Evolutionary conservation across 176 grass and related monocot genomes (phyloP).

Genomic region (Cenchrus americanus): DNA sequence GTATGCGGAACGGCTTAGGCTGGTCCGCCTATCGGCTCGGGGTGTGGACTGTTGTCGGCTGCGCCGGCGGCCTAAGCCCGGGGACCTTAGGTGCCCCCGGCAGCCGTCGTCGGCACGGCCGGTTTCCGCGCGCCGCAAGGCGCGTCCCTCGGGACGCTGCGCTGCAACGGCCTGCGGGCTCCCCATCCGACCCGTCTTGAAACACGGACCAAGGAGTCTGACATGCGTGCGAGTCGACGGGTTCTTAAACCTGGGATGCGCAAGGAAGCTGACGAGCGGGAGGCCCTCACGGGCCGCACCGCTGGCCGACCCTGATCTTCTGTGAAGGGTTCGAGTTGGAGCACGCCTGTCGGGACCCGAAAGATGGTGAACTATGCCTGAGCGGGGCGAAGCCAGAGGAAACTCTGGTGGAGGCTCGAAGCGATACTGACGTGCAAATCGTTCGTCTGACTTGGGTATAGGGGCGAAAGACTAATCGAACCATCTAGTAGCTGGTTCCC

Average conservation of each 20-base stretch:
- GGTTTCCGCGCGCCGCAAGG: too few species aligned
- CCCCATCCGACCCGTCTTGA: constrained; percentile 78
- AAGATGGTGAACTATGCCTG: constrained; percentile 77
- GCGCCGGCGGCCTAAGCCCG: too few species aligned
- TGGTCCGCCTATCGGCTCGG: constrained; percentile 44
- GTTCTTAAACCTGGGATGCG: background rate
- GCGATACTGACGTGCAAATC: constrained; percentile 74
- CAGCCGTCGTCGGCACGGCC: too few species aligned
- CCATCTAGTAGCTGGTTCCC: constrained; percentile 90
- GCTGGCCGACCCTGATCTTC: constrained; percentile 58
- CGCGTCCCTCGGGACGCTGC: background rate
- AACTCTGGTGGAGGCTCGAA: constrained; percentile 76
- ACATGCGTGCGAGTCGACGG: background rate
- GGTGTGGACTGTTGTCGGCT: too few species aligned
- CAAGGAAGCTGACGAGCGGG: too few species aligned
- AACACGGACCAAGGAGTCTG: constrained; percentile 78
- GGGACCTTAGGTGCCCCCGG: too few species aligned
- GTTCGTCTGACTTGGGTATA: constrained; percentile 86
- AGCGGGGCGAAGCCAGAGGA: constrained; percentile 75
- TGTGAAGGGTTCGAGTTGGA: constrained; percentile 67
- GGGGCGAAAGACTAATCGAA: constrained; percentile 94
- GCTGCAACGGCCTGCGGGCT: constrained; percentile 12
- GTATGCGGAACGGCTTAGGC: constrained; percentile 37
- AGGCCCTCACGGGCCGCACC: constrained; percentile 24
- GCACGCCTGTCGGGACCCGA: constrained; percentile 63